Evolutionary conservation across 106 monocot species (phyloP).

Genomic region (Dendrobium huoshanense): DNA sequence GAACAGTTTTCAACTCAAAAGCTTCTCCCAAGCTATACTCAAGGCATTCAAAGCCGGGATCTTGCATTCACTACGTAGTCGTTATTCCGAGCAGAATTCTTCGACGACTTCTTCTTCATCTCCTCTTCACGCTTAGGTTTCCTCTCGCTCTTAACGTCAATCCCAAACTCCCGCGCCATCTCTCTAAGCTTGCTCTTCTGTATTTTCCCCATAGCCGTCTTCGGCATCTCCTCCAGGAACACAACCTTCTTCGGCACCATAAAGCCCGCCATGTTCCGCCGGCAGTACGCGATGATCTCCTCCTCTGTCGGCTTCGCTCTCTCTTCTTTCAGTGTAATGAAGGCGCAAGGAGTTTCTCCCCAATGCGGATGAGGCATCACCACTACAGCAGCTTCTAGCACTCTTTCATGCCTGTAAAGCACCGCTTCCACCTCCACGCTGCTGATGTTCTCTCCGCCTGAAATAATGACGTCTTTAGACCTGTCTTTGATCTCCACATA

Average conservation of each 20-base stretch:
- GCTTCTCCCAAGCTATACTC: no score
- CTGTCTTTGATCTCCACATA: constrained; percentile 82
- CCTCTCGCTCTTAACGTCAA: no score
- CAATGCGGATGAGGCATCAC: constrained; percentile 74
- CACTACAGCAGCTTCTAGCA: constrained; percentile 69
- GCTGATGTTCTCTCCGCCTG: constrained; percentile 95
- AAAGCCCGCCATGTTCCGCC: constrained; percentile 39
- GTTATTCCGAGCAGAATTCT: no score
- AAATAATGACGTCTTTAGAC: constrained; percentile 86
- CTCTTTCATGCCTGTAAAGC: constrained; percentile 43
- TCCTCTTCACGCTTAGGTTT: no score
- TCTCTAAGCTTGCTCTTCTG: constrained; percentile 50
- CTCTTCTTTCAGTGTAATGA: not conserved
- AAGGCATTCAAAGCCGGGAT: no score
- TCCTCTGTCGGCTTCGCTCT: constrained; percentile 14
- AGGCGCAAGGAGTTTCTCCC: constrained; percentile 90
- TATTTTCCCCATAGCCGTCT: constrained; percentile 46
- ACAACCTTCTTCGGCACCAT: constrained; percentile 82
- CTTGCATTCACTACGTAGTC: no score
- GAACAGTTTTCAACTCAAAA: no score
- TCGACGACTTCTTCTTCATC: no score
- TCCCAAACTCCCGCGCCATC: constrained; percentile 12
- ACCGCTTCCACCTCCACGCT: constrained; percentile 83
- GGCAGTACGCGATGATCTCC: constrained; percentile 42
- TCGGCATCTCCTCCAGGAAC: constrained; percentile 56